Conservation (phyloP, 2,329 filamentous ascomycete species). For the Penicillium griseofulvum region DNA sequence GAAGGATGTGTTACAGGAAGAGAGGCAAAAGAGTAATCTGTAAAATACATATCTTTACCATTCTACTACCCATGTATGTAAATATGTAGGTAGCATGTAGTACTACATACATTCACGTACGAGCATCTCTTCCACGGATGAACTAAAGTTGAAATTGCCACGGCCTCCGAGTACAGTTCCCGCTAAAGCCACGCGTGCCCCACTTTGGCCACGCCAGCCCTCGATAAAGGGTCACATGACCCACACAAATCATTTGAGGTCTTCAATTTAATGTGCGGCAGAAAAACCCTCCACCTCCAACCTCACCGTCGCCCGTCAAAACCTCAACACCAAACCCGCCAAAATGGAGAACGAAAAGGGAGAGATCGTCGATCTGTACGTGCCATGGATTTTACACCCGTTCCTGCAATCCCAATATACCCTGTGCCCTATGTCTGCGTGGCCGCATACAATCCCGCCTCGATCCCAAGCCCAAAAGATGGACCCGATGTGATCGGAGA, state of each 20-base stretch:
- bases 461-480: conserved; percentile 5
- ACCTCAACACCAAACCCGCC: conserved; percentile 41
- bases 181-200: conserved; percentile 13
- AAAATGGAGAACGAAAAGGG: conserved; percentile 99
- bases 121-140: too few relatives aligned
- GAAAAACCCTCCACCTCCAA: conserved; percentile 33
- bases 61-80: background rate
- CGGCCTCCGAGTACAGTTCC: background rate
- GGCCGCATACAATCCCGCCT: conserved; percentile 7
- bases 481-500: background rate
- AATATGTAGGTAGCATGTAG: too few relatives aligned
- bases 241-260: conserved; percentile 40
- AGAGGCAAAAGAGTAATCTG: conserved; percentile 33
- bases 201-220: conserved; percentile 29
- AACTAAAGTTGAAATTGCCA: conserved; percentile 15
- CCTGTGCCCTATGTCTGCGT: conserved; percentile 17
- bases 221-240: conserved; percentile 44
- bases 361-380: conserved; percentile 98
- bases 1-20: conserved; percentile 47
- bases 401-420: conserved; percentile 14
- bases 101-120: too few relatives aligned
- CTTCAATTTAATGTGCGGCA: conserved; percentile 30
- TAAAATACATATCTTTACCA: conserved; percentile 16
- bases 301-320: conserved; percentile 40
- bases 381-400: conserved; percentile 26